Evolutionary conservation across 768 basidiomycete species (phyloP), one percentile per base, ranked within the genome.

Genomic region (Podaxis pistillaris): DNA sequence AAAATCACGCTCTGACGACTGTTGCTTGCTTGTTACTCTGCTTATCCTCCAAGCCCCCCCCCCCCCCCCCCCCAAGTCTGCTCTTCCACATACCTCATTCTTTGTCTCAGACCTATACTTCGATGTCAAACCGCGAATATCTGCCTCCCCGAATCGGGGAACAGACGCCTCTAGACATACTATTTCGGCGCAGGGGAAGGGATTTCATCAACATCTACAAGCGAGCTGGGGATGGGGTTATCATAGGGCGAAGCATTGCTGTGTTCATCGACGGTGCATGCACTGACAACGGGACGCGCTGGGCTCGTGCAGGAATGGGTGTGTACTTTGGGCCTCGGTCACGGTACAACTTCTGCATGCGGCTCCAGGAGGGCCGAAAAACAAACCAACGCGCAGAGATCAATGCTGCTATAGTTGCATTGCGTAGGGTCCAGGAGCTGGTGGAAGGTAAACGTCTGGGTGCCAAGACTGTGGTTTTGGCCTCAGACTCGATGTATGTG

Each of bases 221-320:
- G 30, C 33, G 7, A 13, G 22, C 30, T 22, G 19, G 33, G 8
- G 49, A 44, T 22, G 49, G 5, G 33, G 9, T 37, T 12, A 17
- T 37, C 17, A 5, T 24, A 19, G 26, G 49, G 8, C 49, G 46
- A 9, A 33, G 30, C 22, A 46, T 61, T 28, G 60, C 60, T 12
- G 17, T 65, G 15, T 65, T 65, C 53, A 49, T 63, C 2, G 62
- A 65, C 22, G 65, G 65, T 17, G 57, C 62, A 4, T 65, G 65
- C 40, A 37, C 13, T 2, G 62, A 56, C 24, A 65, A 65, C 49
- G 65, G 65, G 8, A 53, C 44, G 4, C 53, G 17, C 26, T 49
- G 55, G 58, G 62, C 65, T 37, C 53, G 65, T 11, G 65, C 49
- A 11, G 65, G 65, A 4, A 55, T 58, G 41, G 62, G 60, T 11